Percentiles rank a stretch among this genome's conserved stretches.
Conservation (phyloP, 768 basidiomycete genomes). For the Boletus reticuloceps region DNA sequence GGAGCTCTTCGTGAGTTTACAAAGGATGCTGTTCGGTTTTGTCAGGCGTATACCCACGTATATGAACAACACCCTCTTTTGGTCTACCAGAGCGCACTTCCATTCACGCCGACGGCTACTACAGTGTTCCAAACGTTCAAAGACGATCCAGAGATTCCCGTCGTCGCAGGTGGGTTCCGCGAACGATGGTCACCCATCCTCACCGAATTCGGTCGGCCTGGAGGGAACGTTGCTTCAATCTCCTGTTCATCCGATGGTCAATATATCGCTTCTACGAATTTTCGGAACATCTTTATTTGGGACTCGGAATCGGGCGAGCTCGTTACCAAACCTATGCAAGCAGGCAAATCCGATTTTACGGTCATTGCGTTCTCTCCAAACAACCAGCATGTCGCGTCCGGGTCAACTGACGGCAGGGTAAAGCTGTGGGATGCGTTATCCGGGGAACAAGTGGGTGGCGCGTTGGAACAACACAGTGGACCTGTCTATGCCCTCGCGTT, state of each 20-base stretch:
- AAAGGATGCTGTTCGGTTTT: constrained; percentile 31
- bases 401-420: constrained; percentile 19
- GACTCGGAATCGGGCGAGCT: constrained; percentile 30
- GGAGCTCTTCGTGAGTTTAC: constrained; percentile 17
- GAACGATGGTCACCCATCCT: constrained; percentile 32
- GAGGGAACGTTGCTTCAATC: constrained; percentile 14
- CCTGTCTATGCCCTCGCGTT: constrained; percentile 28
- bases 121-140: constrained; percentile 28
- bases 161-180: constrained; percentile 28
- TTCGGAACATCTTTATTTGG: constrained; percentile 20
- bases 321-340: constrained; percentile 15
- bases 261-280: constrained; percentile 27
- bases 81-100: constrained; percentile 31
- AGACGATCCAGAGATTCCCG: constrained; percentile 19
- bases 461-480: constrained; percentile 19
- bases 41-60: constrained; percentile 28
- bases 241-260: constrained; percentile 29
- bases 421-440: constrained; percentile 27
- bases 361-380: constrained; percentile 30
- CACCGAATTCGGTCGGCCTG: constrained; percentile 23
- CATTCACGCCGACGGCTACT: constrained; percentile 29
- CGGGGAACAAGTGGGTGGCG: constrained; percentile 14
- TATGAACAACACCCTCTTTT: constrained; percentile 34
- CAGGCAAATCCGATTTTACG: constrained; percentile 11
- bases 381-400: constrained; percentile 24